Evolutionary conservation across 768 basidiomycete genomes (phyloP).

Genomic region (Amylocystis lapponica): DNA sequence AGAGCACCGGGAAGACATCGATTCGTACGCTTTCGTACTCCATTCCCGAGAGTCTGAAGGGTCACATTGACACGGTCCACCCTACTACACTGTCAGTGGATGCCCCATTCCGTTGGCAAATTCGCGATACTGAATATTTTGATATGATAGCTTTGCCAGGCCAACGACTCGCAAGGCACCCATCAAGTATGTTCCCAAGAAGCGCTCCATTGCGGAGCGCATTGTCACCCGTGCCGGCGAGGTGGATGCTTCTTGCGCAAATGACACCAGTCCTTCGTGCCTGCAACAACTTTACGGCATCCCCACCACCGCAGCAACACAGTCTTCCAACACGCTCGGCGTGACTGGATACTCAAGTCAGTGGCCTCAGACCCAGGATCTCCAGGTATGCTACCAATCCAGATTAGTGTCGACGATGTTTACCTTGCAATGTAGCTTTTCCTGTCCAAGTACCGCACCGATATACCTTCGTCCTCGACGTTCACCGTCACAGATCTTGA

Average conservation of each 20-base stretch:
- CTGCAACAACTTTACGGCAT: constrained; percentile 26
- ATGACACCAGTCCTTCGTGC: constrained; percentile 25
- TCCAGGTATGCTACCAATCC: constrained; percentile 34
- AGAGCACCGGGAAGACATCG: constrained; percentile 13
- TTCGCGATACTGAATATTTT: not conserved
- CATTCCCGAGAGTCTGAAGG: constrained; percentile 21
- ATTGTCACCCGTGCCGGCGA: too few species aligned
- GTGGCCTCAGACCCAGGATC: constrained; percentile 23
- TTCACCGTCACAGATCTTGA: constrained; percentile 31
- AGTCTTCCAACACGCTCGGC: constrained; percentile 23
- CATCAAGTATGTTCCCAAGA: not conserved
- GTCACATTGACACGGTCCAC: constrained; percentile 25
- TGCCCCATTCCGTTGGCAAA: not conserved
- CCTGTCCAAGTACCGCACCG: constrained; percentile 23
- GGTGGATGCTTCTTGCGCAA: constrained; percentile 22
- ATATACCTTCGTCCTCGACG: constrained; percentile 11
- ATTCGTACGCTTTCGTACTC: constrained; percentile 28
- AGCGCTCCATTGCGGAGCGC: not conserved
- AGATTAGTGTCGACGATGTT: too few species aligned
- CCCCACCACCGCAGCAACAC: constrained; percentile 16
- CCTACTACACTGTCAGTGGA: constrained; percentile 23
- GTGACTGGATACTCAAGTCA: constrained; percentile 30
- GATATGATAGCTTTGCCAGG: too few species aligned
- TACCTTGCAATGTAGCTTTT: constrained; percentile 39
- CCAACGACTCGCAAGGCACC: too few species aligned